Percentiles rank a stretch among this genome's conserved stretches.
Conservation (phyloP, 805 yeast genomes). For the Candida nanaspora region DNA sequence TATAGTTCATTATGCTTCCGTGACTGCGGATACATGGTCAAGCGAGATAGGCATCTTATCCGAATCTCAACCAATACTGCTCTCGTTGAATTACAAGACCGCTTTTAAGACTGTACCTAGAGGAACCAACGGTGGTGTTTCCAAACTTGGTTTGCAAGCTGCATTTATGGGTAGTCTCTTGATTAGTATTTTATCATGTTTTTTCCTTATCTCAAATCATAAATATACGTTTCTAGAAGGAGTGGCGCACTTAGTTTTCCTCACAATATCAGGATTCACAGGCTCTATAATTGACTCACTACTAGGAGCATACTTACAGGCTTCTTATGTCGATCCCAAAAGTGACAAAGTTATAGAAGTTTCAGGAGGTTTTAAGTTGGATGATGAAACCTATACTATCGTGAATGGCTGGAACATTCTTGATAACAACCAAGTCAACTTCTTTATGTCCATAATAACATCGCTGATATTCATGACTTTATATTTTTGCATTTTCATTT, state of each 20-base stretch:
- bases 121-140: constrained; percentile 10
- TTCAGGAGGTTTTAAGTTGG: constrained; percentile 5
- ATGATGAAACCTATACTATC: not conserved
- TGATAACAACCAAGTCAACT: constrained; percentile 5
- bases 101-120: constrained; percentile 4
- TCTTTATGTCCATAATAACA: constrained; percentile 2
- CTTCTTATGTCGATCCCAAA: constrained; percentile 2
- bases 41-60: constrained; percentile 10
- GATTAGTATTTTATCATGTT: constrained; percentile 2
- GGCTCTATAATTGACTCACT: constrained; percentile 10
- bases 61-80: not conserved
- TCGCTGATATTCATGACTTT: not conserved
- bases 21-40: constrained; percentile 8
- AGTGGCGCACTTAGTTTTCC: constrained; percentile 3
- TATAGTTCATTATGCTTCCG: constrained; percentile 7
- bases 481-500: not conserved
- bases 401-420: constrained; percentile 3
- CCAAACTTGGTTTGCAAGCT: constrained; percentile 6
- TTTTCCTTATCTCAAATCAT: not conserved
- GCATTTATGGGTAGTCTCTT: constrained; percentile 6
- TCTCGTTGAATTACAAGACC: not conserved
- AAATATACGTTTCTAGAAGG: too few relatives aligned
- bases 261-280: constrained; percentile 5
- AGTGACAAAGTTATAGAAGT: constrained; percentile 5
- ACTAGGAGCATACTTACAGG: constrained; percentile 7